phyloP scores from a whole-genome alignment of 805 yeast genomes.

The Zygoascus bituminiphila region DNA sequence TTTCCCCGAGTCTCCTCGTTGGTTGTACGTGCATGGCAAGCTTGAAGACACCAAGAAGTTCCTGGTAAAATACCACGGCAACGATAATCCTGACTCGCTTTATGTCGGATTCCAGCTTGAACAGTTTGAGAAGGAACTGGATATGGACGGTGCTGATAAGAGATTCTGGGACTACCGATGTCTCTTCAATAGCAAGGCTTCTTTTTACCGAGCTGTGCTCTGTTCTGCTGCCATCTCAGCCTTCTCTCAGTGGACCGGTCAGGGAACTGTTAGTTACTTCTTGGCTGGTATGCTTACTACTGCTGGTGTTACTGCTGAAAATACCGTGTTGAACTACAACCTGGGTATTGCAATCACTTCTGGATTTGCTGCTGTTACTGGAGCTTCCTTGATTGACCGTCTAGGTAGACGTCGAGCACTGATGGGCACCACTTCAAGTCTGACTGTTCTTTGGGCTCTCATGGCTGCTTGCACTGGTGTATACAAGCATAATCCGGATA shows the following conservation, averaged over 20 bases:
- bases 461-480: conserved; percentile 28
- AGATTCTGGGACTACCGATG: conserved; percentile 19
- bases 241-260: conserved; percentile 9
- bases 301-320: conserved; percentile 11
- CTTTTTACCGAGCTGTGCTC: conserved; percentile 14
- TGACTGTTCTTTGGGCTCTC: conserved; percentile 26
- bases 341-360: conserved; percentile 8
- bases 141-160: conserved; percentile 16
- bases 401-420: conserved; percentile 26
- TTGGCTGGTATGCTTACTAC: conserved; percentile 11
- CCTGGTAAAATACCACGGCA: conserved; percentile 16
- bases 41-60: conserved; percentile 14
- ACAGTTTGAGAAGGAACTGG: conserved; percentile 15
- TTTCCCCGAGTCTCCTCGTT: conserved; percentile 20
- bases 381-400: conserved; percentile 22
- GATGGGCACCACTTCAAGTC: conserved; percentile 18
- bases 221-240: conserved; percentile 10
- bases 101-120: conserved; percentile 14
- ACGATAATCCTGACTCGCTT: conserved; percentile 11
- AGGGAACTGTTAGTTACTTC: conserved; percentile 16
- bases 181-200: conserved; percentile 12
- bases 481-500: conserved; percentile 17
- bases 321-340: conserved; percentile 21
- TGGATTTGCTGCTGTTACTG: conserved; percentile 12
- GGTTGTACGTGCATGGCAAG: conserved; percentile 17